Evolutionary conservation across 1,139 yeast genomes (phyloP).

Genomic region (Lodderomyces orthopsilosis): DNA sequence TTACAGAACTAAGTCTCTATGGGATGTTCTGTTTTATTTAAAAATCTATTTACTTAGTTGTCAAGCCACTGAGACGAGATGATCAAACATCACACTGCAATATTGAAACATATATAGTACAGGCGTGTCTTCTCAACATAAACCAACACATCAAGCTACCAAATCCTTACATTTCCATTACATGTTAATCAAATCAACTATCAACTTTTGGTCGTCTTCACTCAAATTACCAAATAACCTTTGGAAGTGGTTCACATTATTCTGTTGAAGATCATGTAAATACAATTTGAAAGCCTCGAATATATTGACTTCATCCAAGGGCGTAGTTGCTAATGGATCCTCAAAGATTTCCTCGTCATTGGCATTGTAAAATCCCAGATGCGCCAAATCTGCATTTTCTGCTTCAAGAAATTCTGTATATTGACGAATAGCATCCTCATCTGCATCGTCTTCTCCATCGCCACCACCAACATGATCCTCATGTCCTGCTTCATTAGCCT

Average conservation of each 20-base stretch:
- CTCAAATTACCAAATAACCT: conserved; percentile 16
- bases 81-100: too few species aligned
- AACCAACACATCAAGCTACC: too few species aligned
- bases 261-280: conserved; percentile 13
- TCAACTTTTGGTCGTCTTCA: conserved; percentile 14
- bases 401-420: conserved; percentile 11
- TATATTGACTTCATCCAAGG: conserved; percentile 72
- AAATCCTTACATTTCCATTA: neutral
- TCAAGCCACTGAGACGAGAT: too few species aligned
- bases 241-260: conserved; percentile 14
- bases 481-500: conserved; percentile 22
- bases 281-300: conserved; percentile 15
- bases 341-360: conserved; percentile 64
- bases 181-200: conserved; percentile 12
- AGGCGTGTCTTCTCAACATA: too few species aligned
- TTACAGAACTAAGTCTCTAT: too few species aligned
- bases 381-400: conserved; percentile 33
- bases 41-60: too few species aligned
- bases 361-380: conserved; percentile 37
- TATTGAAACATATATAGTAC: too few species aligned
- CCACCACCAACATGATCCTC: conserved; percentile 18
- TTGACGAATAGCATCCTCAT: conserved; percentile 21
- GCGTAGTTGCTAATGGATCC: conserved; percentile 77
- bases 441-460: conserved; percentile 29
- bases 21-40: too few species aligned